Evolutionary conservation across 371 early-diverging fungal species (phyloP), one percentile per base, ranked within the genome.

Genomic region (Sporodiniella umbellata): DNA sequence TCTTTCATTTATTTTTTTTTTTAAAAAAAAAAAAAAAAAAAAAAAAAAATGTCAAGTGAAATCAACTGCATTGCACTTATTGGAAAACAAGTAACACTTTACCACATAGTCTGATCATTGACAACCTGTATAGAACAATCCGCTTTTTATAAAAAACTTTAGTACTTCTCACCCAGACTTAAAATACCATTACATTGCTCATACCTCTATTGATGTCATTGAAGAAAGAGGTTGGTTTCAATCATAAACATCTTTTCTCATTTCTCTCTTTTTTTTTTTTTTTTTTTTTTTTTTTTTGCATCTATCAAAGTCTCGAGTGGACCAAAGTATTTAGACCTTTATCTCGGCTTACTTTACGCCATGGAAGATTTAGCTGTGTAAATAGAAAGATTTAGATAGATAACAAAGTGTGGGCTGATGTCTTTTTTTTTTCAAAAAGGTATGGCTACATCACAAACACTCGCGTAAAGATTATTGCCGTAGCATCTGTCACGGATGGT

Each of bases 371-470:
- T 92, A 15, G 88, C 87, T 21, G 89, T 95, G 75, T 90, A 80
- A 53, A 75, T 60, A 22, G 2, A 19, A 24, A 30, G 22, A 21
- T 11, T 37, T 2, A 23, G 5, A 42, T 17, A 42, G 23, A 24
- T 28, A 37, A 8, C 43, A 35, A n/a, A n/a, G n/a, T n/a, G n/a
- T n/a, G n/a, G n/a, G n/a, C n/a, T n/a, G n/a, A n/a, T n/a, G n/a
- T n/a, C n/a, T n/a, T n/a, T n/a, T n/a, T n/a, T n/a, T n/a, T n/a
- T n/a, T n/a, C n/a, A n/a, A n/a, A 17, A 60, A 88, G 88, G 2
- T 88, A 89, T 51, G 95, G 94, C 5, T 93, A 90, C 60, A 82
- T 90, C 46, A 86, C 90, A 53, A 95, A 93, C 60, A 93, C 95
- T 2, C 78, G 86, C 33, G 78, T 89, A 45, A 89, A 90, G 48